Evolutionary conservation across 441 rosid genomes (phyloP).

Genomic region (Croton setiger): DNA sequence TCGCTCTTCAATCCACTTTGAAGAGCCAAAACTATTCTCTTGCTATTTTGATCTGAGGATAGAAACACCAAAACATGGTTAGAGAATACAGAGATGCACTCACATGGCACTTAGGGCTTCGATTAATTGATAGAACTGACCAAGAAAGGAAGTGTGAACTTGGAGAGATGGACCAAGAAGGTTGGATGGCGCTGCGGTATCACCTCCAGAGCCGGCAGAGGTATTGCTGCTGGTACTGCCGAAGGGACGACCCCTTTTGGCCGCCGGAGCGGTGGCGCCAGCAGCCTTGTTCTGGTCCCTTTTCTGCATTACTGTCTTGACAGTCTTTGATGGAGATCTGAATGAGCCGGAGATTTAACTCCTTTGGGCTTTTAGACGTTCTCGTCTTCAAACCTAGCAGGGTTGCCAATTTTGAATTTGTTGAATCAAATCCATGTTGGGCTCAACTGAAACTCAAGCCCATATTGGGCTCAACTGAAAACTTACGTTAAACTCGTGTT

Average conservation of each 20-base stretch:
- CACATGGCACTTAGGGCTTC: background rate
- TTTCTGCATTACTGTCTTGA: slow-evolving; percentile 55
- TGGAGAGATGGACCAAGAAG: slow-evolving; percentile 73
- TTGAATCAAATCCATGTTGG: too few relatives aligned
- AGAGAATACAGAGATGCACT: background rate
- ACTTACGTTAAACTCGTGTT: too few relatives aligned
- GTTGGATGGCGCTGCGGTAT: slow-evolving; percentile 48
- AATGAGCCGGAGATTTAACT: background rate
- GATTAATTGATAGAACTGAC: slow-evolving; percentile 34
- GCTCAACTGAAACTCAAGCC: too few relatives aligned
- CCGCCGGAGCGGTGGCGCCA: slow-evolving; percentile 42
- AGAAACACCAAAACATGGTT: background rate
- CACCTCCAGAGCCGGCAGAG: slow-evolving; percentile 36
- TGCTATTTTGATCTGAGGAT: slow-evolving; percentile 70
- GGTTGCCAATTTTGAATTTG: background rate
- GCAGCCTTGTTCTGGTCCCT: slow-evolving; percentile 58
- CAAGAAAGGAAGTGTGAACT: slow-evolving; percentile 68
- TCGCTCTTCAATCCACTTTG: slow-evolving; percentile 96
- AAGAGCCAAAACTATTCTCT: slow-evolving; percentile 83
- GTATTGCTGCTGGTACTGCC: slow-evolving; percentile 51
- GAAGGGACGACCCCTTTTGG: slow-evolving; percentile 69
- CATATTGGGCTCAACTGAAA: background rate
- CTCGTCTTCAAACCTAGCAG: too few relatives aligned
- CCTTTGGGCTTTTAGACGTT: background rate
- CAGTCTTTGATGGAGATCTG: background rate